Evolutionary conservation across 2,329 filamentous ascomycete genomes (phyloP).

Genomic region (Fusarium aywerte): DNA sequence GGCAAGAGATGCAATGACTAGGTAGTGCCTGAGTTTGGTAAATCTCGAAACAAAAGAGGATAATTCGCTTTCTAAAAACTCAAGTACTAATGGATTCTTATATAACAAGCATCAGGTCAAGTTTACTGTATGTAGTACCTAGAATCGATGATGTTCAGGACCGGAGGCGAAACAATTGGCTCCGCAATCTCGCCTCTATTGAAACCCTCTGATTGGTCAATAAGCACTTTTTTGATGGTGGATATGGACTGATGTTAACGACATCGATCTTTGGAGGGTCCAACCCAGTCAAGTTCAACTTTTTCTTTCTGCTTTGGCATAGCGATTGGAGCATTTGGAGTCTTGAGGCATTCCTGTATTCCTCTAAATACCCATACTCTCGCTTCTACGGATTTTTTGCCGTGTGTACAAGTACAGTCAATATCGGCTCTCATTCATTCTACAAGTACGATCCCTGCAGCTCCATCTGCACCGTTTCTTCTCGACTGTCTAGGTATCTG

Average conservation of each 20-base stretch:
- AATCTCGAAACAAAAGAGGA: no score
- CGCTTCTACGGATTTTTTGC: neutral
- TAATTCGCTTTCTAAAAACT: no score
- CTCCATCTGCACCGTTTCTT: neutral
- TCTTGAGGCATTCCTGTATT: neutral
- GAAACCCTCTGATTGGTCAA: constrained; percentile 17
- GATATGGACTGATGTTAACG: constrained; percentile 35
- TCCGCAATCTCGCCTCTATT: neutral
- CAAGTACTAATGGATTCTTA: no score
- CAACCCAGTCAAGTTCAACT: constrained; percentile 4
- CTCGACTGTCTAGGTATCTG: neutral
- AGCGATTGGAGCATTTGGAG: constrained; percentile 5
- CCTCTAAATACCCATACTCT: neutral
- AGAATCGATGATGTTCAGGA: constrained; percentile 24
- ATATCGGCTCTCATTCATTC: neutral
- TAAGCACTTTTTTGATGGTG: constrained; percentile 15
- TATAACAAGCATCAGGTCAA: no score
- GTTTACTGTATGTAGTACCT: no score
- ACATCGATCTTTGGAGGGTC: constrained; percentile 12
- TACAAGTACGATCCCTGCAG: neutral
- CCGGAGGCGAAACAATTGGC: constrained; percentile 17
- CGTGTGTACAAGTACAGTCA: neutral
- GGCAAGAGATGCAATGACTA: no score
- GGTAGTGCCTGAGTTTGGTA: no score
- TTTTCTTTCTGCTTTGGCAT: constrained; percentile 13